Conservation (phyloP, 345 rosid species). For the Excoecaria cochinchinensis region DNA sequence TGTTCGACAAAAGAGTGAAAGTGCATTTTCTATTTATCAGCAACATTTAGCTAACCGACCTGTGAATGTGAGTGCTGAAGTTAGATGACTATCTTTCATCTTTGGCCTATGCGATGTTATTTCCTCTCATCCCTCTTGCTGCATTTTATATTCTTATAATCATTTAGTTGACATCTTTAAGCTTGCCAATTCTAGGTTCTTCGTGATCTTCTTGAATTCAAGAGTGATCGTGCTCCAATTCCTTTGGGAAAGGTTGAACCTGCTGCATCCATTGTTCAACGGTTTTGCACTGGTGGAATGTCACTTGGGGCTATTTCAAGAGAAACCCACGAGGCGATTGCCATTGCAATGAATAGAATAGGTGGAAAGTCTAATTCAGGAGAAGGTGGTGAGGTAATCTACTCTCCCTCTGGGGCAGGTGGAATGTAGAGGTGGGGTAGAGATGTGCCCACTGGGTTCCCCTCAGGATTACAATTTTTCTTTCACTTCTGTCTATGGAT, state of each 20-base stretch:
- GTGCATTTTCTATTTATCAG: conserved; percentile 87
- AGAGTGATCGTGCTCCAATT: conserved; percentile 87
- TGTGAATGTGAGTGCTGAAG: conserved; percentile 63
- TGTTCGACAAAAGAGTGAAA: conserved; percentile 94
- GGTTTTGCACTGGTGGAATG: conserved; percentile 99
- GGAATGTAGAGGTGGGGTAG: background rate
- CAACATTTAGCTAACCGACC: conserved; percentile 96
- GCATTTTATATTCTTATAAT: conserved; percentile 4
- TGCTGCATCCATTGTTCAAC: conserved; percentile 72
- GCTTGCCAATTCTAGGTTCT: conserved; percentile 60
- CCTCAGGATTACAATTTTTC: background rate
- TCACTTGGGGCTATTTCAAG: conserved; percentile 99
- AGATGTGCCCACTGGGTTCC: background rate
- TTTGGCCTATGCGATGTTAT: conserved; percentile 1
- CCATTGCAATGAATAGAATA: conserved; percentile 95
- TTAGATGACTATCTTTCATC: conserved; percentile 1
- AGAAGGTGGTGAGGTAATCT: conserved; percentile 97
- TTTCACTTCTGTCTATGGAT: background rate
- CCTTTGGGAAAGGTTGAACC: conserved; percentile 95
- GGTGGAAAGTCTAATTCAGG: conserved; percentile 98
- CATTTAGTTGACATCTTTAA: conserved; percentile 16
- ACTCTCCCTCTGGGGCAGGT: background rate
- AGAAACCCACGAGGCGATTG: conserved; percentile 99
- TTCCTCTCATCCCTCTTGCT: background rate
- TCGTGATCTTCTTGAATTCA: conserved; percentile 94